phyloP scores from a whole-genome alignment of 768 basidiomycete genomes.

The Lentinula lateritia region DNA sequence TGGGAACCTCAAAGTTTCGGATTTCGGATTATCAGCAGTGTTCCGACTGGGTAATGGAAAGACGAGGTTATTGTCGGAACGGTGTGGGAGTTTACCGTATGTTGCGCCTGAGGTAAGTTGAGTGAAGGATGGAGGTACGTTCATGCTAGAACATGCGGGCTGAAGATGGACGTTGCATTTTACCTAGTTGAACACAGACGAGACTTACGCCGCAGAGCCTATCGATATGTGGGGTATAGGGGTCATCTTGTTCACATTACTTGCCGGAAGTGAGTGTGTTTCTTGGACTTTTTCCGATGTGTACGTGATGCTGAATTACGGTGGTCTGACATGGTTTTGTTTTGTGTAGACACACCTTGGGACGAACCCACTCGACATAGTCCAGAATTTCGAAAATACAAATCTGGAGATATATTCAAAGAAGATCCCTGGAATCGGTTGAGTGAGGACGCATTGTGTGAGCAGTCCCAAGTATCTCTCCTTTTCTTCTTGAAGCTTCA shows the following conservation, averaged over 20 bases:
- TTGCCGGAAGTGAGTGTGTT: constrained; percentile 73
- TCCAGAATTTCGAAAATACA: constrained; percentile 74
- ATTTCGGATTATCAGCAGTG: constrained; percentile 91
- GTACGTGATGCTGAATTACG: too few relatives aligned
- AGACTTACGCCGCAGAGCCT: constrained; percentile 83
- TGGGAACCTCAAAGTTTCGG: constrained; percentile 87
- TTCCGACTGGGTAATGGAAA: constrained; percentile 81
- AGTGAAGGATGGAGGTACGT: background rate
- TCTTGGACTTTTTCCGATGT: background rate
- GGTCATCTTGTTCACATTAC: constrained; percentile 86
- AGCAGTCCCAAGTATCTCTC: background rate
- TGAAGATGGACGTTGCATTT: too few relatives aligned
- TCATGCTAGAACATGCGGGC: too few relatives aligned
- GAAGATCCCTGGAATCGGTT: constrained; percentile 80
- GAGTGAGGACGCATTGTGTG: constrained; percentile 53
- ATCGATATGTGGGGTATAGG: constrained; percentile 96
- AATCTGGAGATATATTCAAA: constrained; percentile 65
- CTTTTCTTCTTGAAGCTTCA: too few relatives aligned
- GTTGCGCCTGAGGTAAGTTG: constrained; percentile 82
- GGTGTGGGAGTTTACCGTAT: constrained; percentile 92
- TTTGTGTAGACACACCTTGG: constrained; percentile 88
- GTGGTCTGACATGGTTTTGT: background rate
- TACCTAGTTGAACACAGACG: constrained; percentile 55
- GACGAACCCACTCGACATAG: constrained; percentile 83
- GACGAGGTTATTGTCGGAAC: constrained; percentile 68